These are phyloP conservation scores for Eucalyptus albens DNA, from an alignment of 345 rosid species.

Conservation along the genomic window DNA sequence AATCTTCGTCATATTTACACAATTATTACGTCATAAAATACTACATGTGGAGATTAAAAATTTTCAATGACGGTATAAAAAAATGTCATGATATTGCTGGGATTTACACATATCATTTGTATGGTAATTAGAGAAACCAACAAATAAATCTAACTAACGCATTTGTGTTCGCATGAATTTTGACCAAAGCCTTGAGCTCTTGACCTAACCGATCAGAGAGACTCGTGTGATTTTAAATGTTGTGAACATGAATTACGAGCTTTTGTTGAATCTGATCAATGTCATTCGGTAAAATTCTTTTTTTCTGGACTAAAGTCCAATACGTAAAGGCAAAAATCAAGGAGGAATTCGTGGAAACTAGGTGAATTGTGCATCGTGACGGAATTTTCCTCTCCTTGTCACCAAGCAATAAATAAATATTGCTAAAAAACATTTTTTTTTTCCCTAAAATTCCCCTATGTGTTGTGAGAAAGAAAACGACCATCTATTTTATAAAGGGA, in stretches of 20 bases:
- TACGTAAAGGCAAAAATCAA: background rate
- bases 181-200: background rate
- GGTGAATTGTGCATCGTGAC: background rate
- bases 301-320: background rate
- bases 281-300: background rate
- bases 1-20: background rate
- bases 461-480: background rate
- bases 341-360: background rate
- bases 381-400: background rate
- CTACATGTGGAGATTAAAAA: background rate
- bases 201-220: fast-evolving
- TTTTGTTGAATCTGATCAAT: background rate
- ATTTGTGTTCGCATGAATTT: background rate
- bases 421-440: background rate
- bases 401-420: background rate
- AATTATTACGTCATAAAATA: background rate
- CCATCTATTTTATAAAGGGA: background rate
- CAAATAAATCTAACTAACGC: background rate
- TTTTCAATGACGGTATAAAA: background rate
- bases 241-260: background rate
- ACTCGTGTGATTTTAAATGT: background rate
- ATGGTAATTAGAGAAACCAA: background rate
- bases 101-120: background rate
- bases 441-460: background rate
- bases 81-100: background rate